Base-by-base conservation (phyloP, 2,329 filamentous ascomycete genomes). In the Thelonectria blattea region DNA sequence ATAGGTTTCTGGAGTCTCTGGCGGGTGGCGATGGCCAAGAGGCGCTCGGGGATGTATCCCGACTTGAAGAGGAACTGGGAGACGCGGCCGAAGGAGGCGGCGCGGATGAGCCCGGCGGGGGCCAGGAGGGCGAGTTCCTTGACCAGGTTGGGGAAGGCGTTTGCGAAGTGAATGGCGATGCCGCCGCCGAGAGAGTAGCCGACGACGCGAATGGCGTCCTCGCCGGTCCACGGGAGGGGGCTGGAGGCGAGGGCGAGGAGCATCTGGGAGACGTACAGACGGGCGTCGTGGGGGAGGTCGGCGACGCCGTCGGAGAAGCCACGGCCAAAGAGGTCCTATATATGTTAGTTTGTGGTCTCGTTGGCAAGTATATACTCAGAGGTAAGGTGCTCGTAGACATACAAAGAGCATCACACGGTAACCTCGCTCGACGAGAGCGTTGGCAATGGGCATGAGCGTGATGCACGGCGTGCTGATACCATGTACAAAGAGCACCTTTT, bases 121-220 rank as follows among this genome's bases (percentile, higher is more conserved):
- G 92, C 92, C 43, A 97, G 83, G 6, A 97, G 83, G 11, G 95
- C 81, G 20, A 97, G 80, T 10, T 83, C 85, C 12, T 83, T 82
- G 14, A 97, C 82, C 57, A 94, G 79, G 49, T 85, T 73, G 0
- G 91, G 90, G 71, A 93, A 93, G 59, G 88, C 84, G 10, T 85
- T 85, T 7, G 91, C 86, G 72, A 96, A 94, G 61, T 88, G 85
- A 6, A 88, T 86, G 5, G 88, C 87, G 56, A 96, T 88, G 53
- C 90, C 91, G 48, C 92, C 92, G 58, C 92, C 92, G 1, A 96
- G 83, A 0, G 90, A 93, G 76, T 95, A 96, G 11, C 92, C 92
- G 12, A 93, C 78, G 18, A 96, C 75, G 49, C 83, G 83, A 71
- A 95, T 87, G 49, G 80, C 82, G 45, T 73, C 69, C 14, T 72